phyloP scores from a whole-genome alignment of 345 rosid species.

The Adansonia digitata region DNA sequence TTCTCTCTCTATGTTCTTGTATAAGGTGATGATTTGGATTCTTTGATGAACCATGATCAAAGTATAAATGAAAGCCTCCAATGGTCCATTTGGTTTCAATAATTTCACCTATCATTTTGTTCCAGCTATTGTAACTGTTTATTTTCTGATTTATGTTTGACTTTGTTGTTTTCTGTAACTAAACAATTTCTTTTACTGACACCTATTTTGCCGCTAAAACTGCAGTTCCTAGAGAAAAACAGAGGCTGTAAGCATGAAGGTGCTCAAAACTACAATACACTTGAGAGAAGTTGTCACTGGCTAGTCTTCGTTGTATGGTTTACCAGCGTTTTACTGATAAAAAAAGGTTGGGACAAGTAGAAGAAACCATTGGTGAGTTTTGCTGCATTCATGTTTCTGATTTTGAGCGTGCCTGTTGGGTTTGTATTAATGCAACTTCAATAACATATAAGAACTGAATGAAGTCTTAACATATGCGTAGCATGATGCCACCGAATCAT shows the following conservation, averaged over 20 bases:
- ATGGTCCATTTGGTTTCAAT: not conserved
- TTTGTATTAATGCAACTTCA: not conserved
- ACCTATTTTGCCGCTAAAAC: not conserved
- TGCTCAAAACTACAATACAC: not conserved
- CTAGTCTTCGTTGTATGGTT: not conserved
- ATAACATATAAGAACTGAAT: not conserved
- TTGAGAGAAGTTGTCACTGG: not conserved
- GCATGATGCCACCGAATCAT: too few relatives aligned
- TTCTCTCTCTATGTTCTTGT: not conserved
- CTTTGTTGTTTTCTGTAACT: not conserved
- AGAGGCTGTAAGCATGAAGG: not conserved
- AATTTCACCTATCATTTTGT: not conserved
- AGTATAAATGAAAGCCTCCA: not conserved
- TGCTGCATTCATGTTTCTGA: not conserved
- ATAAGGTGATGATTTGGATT: not conserved
- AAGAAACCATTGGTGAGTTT: not conserved
- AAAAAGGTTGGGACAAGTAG: not conserved
- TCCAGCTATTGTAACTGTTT: not conserved
- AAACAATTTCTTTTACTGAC: not conserved
- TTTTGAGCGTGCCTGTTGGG: not conserved
- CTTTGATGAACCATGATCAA: not conserved
- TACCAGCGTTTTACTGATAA: not conserved
- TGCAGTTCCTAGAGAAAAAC: not conserved
- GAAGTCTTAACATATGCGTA: too few relatives aligned
- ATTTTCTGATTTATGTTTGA: not conserved